Evolutionary conservation across 345 rosid species (phyloP), one percentile per base, ranked within the genome.

Genomic region (Gossypium australe): DNA sequence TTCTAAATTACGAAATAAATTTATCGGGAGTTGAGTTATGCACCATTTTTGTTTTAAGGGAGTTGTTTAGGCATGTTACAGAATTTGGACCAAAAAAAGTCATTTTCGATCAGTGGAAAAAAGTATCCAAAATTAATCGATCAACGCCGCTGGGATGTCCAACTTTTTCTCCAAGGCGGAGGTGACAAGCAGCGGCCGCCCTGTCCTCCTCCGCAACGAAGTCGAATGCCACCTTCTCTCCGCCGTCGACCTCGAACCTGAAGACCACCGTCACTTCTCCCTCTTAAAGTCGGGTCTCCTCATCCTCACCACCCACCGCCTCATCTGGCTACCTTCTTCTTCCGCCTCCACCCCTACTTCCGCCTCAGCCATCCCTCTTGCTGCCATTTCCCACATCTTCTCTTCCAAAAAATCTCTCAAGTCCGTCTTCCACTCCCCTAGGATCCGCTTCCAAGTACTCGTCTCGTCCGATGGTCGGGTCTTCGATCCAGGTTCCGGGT

Each of bases 251-350:
- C 82, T 94, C 60, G 92, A 88, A 75, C 79, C 88, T 74, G 95
- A 94, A 67, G 88, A 84, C 8, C 83, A 75, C 20, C 77, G 75
- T 44, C 78, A 75, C 66, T 87, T 88, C 76, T 27, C 80, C 18
- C 76, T 84, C 29, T 79, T 91, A 44, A 84, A 72, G 59, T 84
- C 97, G 7, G 98, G 97, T 57, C 79, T 87, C 51, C 84, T 92
- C 0, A 91, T 86, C 72, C 86, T 94, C 71, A 91, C 98, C 67
- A 92, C 93, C 67, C 95, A 91, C 83, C 99, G 98, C 80, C 94
- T 93, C 71, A 77, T 94, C 77, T 90, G 94, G 92, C 83, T 92
- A n/a, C 88, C 91, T 7, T 78, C 89, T 7, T 77, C 86, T 27
- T 62, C 87, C 74, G 71, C 80, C 75, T n/a, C 51, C 71, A 7